phyloP scores from a whole-genome alignment of 768 basidiomycete species.

The Mycena vulgaris region DNA sequence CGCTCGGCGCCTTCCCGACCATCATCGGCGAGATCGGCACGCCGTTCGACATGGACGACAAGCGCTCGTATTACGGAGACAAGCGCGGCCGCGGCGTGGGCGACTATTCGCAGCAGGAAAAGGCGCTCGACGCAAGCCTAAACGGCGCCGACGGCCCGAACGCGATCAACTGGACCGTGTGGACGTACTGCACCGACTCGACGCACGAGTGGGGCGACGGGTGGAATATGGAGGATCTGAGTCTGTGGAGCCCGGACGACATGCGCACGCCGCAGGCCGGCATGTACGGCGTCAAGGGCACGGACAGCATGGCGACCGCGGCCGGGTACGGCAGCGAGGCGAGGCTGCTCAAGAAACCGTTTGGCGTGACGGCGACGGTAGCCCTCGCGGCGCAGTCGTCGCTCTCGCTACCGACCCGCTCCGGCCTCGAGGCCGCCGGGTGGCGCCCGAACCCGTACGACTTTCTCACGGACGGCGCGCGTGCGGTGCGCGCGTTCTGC shows the following conservation, averaged over 20 bases:
- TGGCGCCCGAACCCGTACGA: slow-evolving; percentile 69
- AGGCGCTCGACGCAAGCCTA: slow-evolving; percentile 89
- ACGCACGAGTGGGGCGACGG: slow-evolving; percentile 93
- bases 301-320: slow-evolving; percentile 24
- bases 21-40: slow-evolving; percentile 97
- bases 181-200: slow-evolving; percentile 91
- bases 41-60: slow-evolving; percentile 94
- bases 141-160: slow-evolving; percentile 86
- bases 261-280: slow-evolving; percentile 48
- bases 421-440: slow-evolving; percentile 43
- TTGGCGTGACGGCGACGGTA: slow-evolving; percentile 23
- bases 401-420: slow-evolving; percentile 53
- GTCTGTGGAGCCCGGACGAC: slow-evolving; percentile 89
- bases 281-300: slow-evolving; percentile 32
- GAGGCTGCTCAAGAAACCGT: slow-evolving; percentile 31
- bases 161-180: slow-evolving; percentile 84
- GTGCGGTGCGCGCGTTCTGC: slow-evolving; percentile 88
- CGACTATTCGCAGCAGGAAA: slow-evolving; percentile 84
- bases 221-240: slow-evolving; percentile 97
- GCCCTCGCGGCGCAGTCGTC: slow-evolving; percentile 47
- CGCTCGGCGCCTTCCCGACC: slow-evolving; percentile 84
- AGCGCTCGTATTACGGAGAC: slow-evolving; percentile 83
- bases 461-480: slow-evolving; percentile 88
- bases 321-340: slow-evolving; percentile 29
- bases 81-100: slow-evolving; percentile 68